A percentile compares a stretch with the other conserved stretches of the same genome.
Conservation (phyloP, 129 eudicot genomes). For the Glebionis coronaria region DNA sequence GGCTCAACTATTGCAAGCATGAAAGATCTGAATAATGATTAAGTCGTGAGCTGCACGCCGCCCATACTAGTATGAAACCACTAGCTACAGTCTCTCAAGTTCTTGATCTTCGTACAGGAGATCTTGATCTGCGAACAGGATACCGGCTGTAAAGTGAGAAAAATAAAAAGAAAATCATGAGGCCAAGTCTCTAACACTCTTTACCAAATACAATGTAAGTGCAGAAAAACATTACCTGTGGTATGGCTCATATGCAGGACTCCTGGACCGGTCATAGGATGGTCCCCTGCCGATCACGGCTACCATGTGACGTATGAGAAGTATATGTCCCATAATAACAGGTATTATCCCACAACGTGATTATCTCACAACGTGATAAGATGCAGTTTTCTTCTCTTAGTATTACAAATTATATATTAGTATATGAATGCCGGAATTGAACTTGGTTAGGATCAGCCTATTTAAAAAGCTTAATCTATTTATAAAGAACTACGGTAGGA, state of each 20-base stretch:
- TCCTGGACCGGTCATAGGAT: constrained; percentile 49
- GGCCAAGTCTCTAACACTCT: background rate
- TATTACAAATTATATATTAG: no score
- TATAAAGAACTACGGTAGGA: no score
- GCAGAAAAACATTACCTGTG: constrained; percentile 45
- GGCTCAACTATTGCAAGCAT: constrained; percentile 16
- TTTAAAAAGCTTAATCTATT: no score
- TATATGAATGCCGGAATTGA: no score
- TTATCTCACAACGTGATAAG: no score
- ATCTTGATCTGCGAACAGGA: constrained; percentile 42
- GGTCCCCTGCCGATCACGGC: constrained; percentile 63
- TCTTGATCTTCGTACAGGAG: constrained; percentile 79
- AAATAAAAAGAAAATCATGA: background rate
- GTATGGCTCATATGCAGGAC: constrained; percentile 64
- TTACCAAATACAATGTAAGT: background rate
- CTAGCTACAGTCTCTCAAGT: constrained; percentile 32
- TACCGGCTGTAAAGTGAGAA: constrained; percentile 45
- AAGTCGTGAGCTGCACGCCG: background rate
- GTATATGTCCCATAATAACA: no score
- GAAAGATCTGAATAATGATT: background rate
- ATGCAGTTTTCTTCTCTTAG: no score
- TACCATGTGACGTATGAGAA: no score
- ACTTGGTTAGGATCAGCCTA: no score
- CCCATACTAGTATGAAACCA: background rate
- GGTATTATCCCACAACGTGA: no score